phyloP scores from a whole-genome alignment of 768 basidiomycete species.

The Tricholoma terreum region DNA sequence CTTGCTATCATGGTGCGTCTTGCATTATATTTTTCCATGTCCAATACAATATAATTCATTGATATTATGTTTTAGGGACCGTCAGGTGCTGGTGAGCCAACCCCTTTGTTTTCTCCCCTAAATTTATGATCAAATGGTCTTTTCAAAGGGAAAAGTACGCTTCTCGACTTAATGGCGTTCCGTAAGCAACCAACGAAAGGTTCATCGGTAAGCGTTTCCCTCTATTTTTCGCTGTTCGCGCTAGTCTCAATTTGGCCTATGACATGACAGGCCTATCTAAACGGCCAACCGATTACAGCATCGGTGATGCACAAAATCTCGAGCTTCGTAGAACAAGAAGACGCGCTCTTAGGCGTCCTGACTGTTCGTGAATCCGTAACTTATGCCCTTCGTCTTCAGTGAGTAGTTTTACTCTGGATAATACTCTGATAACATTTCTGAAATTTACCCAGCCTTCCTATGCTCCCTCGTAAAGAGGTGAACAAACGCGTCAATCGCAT shows the following conservation, averaged over 20 bases:
- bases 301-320: conserved; percentile 38
- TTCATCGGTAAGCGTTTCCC: conserved; percentile 25
- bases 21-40: neutral
- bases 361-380: conserved; percentile 55
- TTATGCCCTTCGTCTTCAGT: conserved; percentile 51
- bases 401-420: conserved; percentile 12
- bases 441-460: conserved; percentile 28
- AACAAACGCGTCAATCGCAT: conserved; percentile 40
- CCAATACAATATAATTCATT: neutral
- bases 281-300: conserved; percentile 25
- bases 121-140: neutral
- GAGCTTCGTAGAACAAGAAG: conserved; percentile 59
- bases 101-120: neutral
- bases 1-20: conserved; percentile 40
- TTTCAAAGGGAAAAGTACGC: conserved; percentile 39
- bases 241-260: neutral
- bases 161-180: conserved; percentile 44
- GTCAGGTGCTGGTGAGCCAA: conserved; percentile 38
- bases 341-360: conserved; percentile 54
- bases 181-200: conserved; percentile 30
- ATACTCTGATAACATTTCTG: neutral
- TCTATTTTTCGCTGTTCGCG: neutral
- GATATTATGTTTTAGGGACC: conserved; percentile 29
- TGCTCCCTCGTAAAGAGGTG: conserved; percentile 35
- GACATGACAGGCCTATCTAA: conserved; percentile 28